Conservation (phyloP, 441 rosid genomes). For the Eruca vesicaria region DNA sequence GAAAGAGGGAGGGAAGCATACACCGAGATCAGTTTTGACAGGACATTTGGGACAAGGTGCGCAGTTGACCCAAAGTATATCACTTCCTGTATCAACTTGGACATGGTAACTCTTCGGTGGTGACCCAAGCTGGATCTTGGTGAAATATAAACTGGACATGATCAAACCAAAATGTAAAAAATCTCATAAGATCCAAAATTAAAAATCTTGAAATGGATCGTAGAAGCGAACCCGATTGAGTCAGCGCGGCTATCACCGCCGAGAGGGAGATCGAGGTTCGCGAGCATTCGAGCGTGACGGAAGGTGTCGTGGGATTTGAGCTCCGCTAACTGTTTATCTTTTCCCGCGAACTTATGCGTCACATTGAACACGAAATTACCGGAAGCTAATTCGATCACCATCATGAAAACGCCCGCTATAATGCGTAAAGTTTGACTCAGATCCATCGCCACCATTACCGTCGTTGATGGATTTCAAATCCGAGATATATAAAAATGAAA, state of each 20-base stretch:
- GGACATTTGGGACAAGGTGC: constrained; percentile 75
- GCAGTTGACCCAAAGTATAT: constrained; percentile 89
- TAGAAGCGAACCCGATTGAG: constrained; percentile 57
- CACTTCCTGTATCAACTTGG: constrained; percentile 96
- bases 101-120: constrained; percentile 74
- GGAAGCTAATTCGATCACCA: constrained; percentile 21
- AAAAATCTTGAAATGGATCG: not conserved
- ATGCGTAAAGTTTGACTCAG: constrained; percentile 22
- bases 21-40: constrained; percentile 75
- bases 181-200: not conserved
- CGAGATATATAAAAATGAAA: not conserved
- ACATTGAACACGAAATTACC: constrained; percentile 57
- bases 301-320: constrained; percentile 63
- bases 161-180: constrained; percentile 14
- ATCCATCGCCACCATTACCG: constrained; percentile 37
- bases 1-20: constrained; percentile 37
- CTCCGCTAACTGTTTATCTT: constrained; percentile 46
- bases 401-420: not conserved
- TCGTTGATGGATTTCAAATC: not conserved
- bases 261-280: constrained; percentile 54
- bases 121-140: constrained; percentile 66
- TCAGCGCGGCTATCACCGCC: constrained; percentile 79
- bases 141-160: constrained; percentile 62
- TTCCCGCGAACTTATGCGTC: constrained; percentile 57
- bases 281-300: constrained; percentile 69